Evolutionary conservation across 2,329 filamentous ascomycete genomes (phyloP), one percentile per base, ranked within the genome.

Genomic region (Cladosporium sp.): DNA sequence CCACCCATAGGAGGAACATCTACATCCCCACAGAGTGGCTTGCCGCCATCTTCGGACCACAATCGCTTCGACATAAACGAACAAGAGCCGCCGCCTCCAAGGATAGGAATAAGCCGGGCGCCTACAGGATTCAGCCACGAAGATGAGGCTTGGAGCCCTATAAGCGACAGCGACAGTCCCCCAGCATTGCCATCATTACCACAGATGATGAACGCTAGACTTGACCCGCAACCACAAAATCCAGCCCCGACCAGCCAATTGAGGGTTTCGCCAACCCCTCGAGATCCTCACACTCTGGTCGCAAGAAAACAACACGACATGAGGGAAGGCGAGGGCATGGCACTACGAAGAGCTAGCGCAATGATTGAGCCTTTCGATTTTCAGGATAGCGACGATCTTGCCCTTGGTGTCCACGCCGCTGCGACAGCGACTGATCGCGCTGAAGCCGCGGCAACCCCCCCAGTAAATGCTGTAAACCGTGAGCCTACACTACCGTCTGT

Each of bases 141-240:
- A 38, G 5, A 34, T 58, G 54, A 70, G 63, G 52, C 59, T 46
- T 28, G 68, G 70, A 37, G 73, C 74, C 43, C 70, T 74, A 43
- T 84, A 84, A 62, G 65, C 68, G 54, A 81, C 82, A 1, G 74
- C 73, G 48, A 35, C 8, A 18, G 43, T 28, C n/a, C 16, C 3
- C 48, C 48, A 8, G 18, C 40, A 43, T 28, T 50, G 9, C 40
- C 48, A 19, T 35, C 32, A 4, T 11, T 35, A 7, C 48, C 10
- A 10, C n/a, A 19, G 13, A 31, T 37, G 13, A 28, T 49, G 22
- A 37, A 33, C 33, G 5, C 35, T 3, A 31, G 28, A 19, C 14
- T 31, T 19, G 14, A 13, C 7, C 16, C 16, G 10, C 40, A 40
- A 16, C 18, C 42, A 31, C 18, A 37, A 2, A 9, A 18, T 43